These are phyloP conservation scores for Cladosporium phlei DNA, from an alignment of 2,329 filamentous ascomycete genomes.

Conservation along the genomic window DNA sequence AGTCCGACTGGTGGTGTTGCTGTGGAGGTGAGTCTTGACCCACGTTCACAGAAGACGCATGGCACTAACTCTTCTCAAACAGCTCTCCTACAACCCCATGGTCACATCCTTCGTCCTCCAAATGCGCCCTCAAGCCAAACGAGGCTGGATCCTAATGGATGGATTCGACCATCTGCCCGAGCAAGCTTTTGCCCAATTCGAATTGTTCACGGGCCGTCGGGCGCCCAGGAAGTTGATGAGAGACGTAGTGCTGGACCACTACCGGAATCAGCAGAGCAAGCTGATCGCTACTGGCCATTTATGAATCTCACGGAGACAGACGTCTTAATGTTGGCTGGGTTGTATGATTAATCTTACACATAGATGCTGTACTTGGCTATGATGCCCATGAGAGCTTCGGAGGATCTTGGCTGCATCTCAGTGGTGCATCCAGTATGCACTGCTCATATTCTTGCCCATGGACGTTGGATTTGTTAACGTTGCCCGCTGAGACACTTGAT, in stretches of 20 bases:
- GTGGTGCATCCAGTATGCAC: too few species aligned
- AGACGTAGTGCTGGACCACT: slow-evolving; percentile 49
- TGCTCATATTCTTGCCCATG: too few species aligned
- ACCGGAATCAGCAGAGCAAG: slow-evolving; percentile 16
- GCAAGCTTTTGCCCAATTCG: slow-evolving; percentile 77
- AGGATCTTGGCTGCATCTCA: too few species aligned
- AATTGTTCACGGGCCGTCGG: slow-evolving; percentile 70
- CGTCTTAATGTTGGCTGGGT: too few species aligned
- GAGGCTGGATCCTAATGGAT: slow-evolving; percentile 70
- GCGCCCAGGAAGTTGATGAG: slow-evolving; percentile 69
- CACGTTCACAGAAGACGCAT: too few species aligned
- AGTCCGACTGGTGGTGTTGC: slow-evolving; percentile 72
- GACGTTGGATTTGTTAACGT: too few species aligned
- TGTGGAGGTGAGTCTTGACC: slow-evolving; percentile 57
- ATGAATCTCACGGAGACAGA: too few species aligned
- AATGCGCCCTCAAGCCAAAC: slow-evolving; percentile 54
- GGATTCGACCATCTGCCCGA: slow-evolving; percentile 72
- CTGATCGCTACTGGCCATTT: not conserved
- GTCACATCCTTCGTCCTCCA: slow-evolving; percentile 67
- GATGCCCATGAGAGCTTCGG: too few species aligned
- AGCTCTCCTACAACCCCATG: slow-evolving; percentile 64
- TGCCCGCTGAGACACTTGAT: too few species aligned
- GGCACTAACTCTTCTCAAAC: too few species aligned
- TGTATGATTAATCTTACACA: too few species aligned
- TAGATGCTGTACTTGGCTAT: too few species aligned